Base-by-base conservation (phyloP, 164 flowering plant genomes). In the Stephania japonica region DNA sequence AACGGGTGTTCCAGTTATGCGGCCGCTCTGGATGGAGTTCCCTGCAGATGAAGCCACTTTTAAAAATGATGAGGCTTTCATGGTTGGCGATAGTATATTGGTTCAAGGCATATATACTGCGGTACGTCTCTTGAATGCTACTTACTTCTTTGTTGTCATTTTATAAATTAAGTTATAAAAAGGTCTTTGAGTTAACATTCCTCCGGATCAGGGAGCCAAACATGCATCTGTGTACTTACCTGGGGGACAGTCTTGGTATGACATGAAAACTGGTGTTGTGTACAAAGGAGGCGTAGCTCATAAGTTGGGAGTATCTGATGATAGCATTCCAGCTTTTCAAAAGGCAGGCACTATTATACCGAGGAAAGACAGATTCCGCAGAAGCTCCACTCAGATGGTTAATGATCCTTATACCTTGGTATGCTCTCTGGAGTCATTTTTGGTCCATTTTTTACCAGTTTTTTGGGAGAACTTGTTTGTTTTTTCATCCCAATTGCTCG, bases 11-110 rank as follows among this genome's bases (percentile, higher is more conserved):
- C 99, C 99, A 65, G 90, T 96, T 75, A 73, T 86, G 73, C 99
- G 99, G 24, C 97, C 99, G n/a, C 80, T 96, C 72, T 93, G 98
- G 99, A 91, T 96, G 98, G 99, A 96, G 83, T 96, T 93, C 81
- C 98, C 99, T 68, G 73, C 75, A 65, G 99, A 96, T 75, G 93
- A 91, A 84, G 78, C 87, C 72, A 88, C 98, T 78, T 96, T 87
- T 76, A 85, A 78, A 82, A 96, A 88, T 76, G 98, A 91, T 71
- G 99, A 92, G 73, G 98, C 98, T 65, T 93, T 96, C 83, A 92
- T 96, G 99, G 93, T 96, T 75, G 99, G 99, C 23, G 83, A 82
- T 77, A 82, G 93, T 78, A 81, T 96, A 65, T 75, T 96, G 83
- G 99, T 94, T 27, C 99, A 96, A 83, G 99, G 99, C 66, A 84